A percentile compares a stretch with the other conserved stretches of the same genome.
Conservation (phyloP, 371 early-diverging fungal species). For the Mucor velutinosus region DNA sequence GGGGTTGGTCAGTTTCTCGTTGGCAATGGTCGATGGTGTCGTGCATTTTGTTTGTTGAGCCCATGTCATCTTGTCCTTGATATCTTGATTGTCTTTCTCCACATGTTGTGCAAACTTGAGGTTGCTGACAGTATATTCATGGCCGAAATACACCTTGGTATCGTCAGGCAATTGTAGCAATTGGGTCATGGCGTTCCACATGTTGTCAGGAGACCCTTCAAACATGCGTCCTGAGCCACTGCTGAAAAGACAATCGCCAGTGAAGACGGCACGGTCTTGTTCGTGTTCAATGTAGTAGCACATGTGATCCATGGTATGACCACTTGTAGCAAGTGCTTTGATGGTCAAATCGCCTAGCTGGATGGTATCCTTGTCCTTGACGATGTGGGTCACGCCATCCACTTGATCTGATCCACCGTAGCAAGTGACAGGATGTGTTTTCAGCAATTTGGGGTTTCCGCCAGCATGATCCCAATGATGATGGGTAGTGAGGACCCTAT, state of each 20-base stretch:
- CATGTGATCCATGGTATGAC: conserved; percentile 81
- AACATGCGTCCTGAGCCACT: conserved; percentile 92
- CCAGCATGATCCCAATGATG: conserved; percentile 84
- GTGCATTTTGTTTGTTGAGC: conserved; percentile 52
- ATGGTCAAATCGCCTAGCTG: conserved; percentile 63
- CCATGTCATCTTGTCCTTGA: conserved; percentile 62
- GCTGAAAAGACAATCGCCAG: conserved; percentile 44
- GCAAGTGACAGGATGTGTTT: conserved; percentile 19
- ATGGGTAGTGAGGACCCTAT: conserved; percentile 72
- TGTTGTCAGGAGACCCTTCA: conserved; percentile 86
- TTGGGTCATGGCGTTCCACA: conserved; percentile 74
- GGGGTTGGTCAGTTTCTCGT: conserved; percentile 83
- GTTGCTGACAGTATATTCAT: conserved; percentile 87
- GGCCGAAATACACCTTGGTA: conserved; percentile 90
- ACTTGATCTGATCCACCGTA: conserved; percentile 58
- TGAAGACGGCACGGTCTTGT: conserved; percentile 31
- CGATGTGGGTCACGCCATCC: conserved; percentile 57
- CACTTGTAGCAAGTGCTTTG: conserved; percentile 63
- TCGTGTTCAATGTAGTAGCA: conserved; percentile 30
- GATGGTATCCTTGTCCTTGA: conserved; percentile 67
- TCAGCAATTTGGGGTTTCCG: conserved; percentile 67
- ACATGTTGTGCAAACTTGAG: conserved; percentile 48
- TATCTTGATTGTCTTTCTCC: conserved; percentile 42
- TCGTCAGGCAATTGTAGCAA: conserved; percentile 75
- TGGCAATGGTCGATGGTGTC: conserved; percentile 83